These are phyloP conservation scores for Corynascus novoguineensis DNA, from an alignment of 495 filamentous ascomycete genomes.

Conservation along the genomic window DNA sequence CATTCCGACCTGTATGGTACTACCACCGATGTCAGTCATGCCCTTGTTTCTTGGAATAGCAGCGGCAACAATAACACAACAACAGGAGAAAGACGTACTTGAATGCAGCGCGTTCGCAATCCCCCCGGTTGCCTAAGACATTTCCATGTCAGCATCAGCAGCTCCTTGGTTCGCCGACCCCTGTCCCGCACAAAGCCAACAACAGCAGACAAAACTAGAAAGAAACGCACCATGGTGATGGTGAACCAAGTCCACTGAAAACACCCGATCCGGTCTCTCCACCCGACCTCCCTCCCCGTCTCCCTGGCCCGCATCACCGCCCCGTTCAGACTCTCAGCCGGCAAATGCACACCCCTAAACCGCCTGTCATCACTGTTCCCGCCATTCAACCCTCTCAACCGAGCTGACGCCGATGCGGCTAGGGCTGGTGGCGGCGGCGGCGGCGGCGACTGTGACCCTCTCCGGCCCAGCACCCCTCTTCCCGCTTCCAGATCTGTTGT, in stretches of 20 bases:
- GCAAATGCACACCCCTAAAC: not conserved
- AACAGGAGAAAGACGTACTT: conserved; percentile 41
- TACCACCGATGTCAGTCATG: conserved; percentile 23
- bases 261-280: conserved; percentile 43
- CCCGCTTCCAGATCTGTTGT: too few relatives aligned
- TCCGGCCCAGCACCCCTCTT: too few relatives aligned
- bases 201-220: not conserved
- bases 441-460: not conserved
- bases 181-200: not conserved
- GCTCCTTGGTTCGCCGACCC: not conserved
- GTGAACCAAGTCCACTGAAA: conserved; percentile 67
- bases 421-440: not conserved
- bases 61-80: not conserved
- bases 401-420: too few relatives aligned
- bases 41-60: too few relatives aligned
- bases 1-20: conserved; percentile 67
- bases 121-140: conserved; percentile 64
- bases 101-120: conserved; percentile 71
- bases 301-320: conserved; percentile 27
- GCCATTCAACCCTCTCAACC: too few relatives aligned
- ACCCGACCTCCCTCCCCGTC: conserved; percentile 28
- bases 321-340: conserved; percentile 27
- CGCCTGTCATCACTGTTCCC: not conserved
- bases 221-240: conserved; percentile 60
- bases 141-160: not conserved